Conservation (phyloP, 352 stramenopile species). For the Pythium vanterpoolii region DNA sequence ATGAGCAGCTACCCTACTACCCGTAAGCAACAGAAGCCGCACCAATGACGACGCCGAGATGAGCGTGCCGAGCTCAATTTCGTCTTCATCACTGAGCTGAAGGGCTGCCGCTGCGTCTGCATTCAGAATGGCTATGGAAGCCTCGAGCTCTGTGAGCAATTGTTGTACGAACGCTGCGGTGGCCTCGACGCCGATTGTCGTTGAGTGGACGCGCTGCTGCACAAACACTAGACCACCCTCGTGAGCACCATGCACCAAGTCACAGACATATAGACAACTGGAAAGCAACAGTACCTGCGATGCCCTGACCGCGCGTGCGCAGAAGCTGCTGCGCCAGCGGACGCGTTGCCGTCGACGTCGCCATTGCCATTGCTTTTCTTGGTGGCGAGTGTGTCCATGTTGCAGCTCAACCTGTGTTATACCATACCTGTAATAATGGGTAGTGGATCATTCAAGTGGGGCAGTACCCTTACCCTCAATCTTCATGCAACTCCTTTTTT, state of each 20-base stretch:
- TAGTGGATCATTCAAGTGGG: too few species aligned
- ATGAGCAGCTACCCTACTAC: background rate
- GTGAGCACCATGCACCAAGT: background rate
- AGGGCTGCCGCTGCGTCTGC: background rate
- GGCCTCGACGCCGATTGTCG: conserved; percentile 46
- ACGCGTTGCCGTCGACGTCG: background rate
- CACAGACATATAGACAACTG: background rate
- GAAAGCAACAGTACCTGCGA: conserved; percentile 18
- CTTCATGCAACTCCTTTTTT: background rate
- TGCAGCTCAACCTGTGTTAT: background rate
- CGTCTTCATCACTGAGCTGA: conserved; percentile 41
- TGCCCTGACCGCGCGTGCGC: conserved; percentile 25
- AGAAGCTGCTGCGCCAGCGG: conserved; percentile 30
- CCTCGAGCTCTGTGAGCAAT: conserved; percentile 63
- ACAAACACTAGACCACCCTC: conserved; percentile 38
- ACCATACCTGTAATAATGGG: too few species aligned
- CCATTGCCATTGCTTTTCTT: conserved; percentile 17
- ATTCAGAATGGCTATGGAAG: conserved; percentile 35
- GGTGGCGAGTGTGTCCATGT: conserved; percentile 9
- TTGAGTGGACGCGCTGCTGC: conserved; percentile 77
- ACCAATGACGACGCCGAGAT: conserved; percentile 39
- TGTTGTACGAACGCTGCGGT: conserved; percentile 63
- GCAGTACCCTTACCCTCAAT: background rate
- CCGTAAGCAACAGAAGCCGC: background rate
- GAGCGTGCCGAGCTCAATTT: conserved; percentile 68